These are phyloP conservation scores for Diplodia seriata DNA, from an alignment of 2,329 filamentous ascomycete species.

Conservation along the genomic window DNA sequence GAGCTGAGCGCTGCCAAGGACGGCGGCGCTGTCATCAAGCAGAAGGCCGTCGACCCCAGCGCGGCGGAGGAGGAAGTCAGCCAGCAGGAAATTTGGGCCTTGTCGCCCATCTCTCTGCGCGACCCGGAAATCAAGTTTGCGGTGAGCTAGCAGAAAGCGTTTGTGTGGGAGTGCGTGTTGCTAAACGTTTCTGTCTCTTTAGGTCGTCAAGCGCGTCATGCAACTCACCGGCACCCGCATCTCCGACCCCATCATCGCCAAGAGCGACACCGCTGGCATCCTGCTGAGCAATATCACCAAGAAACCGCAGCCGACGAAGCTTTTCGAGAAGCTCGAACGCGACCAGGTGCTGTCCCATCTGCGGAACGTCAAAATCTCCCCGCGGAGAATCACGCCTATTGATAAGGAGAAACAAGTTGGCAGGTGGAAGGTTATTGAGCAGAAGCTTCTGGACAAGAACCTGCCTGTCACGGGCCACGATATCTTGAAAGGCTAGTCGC, in stretches of 20 bases:
- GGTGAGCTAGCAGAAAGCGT: conserved; percentile 38
- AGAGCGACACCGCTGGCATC: conserved; percentile 46
- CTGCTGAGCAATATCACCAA: conserved; percentile 40
- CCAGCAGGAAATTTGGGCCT: conserved; percentile 32
- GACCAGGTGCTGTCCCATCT: conserved; percentile 57
- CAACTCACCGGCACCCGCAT: conserved; percentile 81
- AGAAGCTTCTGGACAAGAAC: conserved; percentile 60
- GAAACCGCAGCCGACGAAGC: conserved; percentile 56
- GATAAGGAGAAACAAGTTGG: conserved; percentile 76
- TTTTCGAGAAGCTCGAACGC: conserved; percentile 64
- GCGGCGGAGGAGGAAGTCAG: not conserved
- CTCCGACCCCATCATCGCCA: conserved; percentile 69
- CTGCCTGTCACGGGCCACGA: conserved; percentile 23
- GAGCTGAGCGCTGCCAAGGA: conserved; percentile 9
- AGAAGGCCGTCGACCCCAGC: not conserved
- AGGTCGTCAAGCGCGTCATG: conserved; percentile 82
- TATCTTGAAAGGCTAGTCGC: not conserved
- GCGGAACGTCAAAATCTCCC: conserved; percentile 74
- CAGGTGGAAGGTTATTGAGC: conserved; percentile 79
- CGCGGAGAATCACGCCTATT: conserved; percentile 70
- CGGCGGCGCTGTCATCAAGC: not conserved
- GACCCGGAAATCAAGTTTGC: conserved; percentile 46
- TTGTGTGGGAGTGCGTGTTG: no score
- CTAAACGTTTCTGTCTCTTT: not conserved
- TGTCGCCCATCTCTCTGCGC: conserved; percentile 41